Evolutionary conservation across 768 basidiomycete species (phyloP).

Genomic region (Kwoniella europaea): DNA sequence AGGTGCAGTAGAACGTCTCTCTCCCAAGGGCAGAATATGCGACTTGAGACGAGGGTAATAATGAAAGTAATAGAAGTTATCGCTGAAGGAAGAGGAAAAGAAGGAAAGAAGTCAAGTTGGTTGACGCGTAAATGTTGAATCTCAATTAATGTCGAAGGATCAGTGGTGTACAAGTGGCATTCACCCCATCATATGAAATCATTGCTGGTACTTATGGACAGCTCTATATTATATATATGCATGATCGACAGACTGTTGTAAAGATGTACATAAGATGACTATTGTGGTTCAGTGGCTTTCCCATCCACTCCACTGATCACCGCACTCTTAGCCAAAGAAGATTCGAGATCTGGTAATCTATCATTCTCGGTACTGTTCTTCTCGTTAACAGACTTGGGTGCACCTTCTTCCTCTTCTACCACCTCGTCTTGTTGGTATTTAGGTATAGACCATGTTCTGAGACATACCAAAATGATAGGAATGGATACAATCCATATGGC

Average conservation of each 20-base stretch:
- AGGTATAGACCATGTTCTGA: constrained; percentile 5
- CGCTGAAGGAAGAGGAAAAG: too few species aligned
- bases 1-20: too few species aligned
- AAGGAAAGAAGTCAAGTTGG: too few species aligned
- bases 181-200: not conserved
- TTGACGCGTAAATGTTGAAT: too few species aligned
- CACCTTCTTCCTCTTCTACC: not conserved
- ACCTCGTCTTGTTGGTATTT: not conserved
- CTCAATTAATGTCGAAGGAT: too few species aligned
- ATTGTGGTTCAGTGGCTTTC: constrained; percentile 13
- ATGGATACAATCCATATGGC: constrained; percentile 23
- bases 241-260: not conserved
- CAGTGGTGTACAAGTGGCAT: not conserved
- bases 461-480: constrained; percentile 11
- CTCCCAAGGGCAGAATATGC: too few species aligned
- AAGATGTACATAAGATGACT: not conserved
- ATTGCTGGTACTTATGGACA: too few species aligned
- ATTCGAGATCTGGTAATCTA: constrained; percentile 6
- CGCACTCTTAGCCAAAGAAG: constrained; percentile 3
- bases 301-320: constrained; percentile 11
- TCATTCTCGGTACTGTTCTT: not conserved
- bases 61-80: too few species aligned
- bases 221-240: not conserved
- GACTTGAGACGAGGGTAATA: too few species aligned
- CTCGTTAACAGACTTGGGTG: not conserved